Percentiles rank a stretch among this genome's conserved stretches.
These are phyloP conservation scores for Austroboletus eburneus DNA, from an alignment of 768 basidiomycete species.

Conservation along the genomic window DNA sequence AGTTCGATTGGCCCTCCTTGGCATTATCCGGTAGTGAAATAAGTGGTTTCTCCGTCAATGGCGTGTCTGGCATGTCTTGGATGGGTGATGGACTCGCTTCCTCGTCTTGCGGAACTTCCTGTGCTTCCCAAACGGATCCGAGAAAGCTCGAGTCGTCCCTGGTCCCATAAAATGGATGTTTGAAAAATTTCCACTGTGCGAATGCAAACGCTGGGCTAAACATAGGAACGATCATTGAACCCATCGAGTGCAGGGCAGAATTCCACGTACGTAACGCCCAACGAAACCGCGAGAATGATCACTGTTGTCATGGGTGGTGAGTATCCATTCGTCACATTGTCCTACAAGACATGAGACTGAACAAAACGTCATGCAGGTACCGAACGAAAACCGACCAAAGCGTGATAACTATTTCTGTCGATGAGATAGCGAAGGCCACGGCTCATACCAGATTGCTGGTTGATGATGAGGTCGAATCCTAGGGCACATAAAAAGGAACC, in stretches of 20 bases:
- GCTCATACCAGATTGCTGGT: constrained; percentile 60
- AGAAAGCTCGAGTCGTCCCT: constrained; percentile 15
- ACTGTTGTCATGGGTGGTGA: constrained; percentile 47
- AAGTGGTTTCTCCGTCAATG: constrained; percentile 16
- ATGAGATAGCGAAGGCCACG: constrained; percentile 59
- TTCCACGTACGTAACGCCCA: constrained; percentile 50
- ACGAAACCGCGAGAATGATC: constrained; percentile 48
- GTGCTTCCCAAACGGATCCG: constrained; percentile 25
- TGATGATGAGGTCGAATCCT: constrained; percentile 52
- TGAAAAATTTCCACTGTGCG: constrained; percentile 51
- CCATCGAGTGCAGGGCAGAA: neutral
- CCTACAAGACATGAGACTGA: constrained; percentile 31
- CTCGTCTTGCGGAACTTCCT: constrained; percentile 21
- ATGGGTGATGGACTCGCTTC: constrained; percentile 15
- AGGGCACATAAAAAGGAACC: constrained; percentile 59
- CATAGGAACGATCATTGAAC: neutral
- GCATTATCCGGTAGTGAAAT: constrained; percentile 3
- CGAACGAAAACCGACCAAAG: constrained; percentile 37
- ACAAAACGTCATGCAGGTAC: neutral
- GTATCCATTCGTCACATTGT: constrained; percentile 46
- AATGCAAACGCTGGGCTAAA: constrained; percentile 50
- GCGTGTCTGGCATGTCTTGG: constrained; percentile 13
- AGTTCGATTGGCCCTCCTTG: constrained; percentile 8
- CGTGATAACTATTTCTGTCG: constrained; percentile 58
- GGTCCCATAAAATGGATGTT: constrained; percentile 41